Evolutionary conservation across 352 stramenopile genomes (phyloP).

Genomic region (Pythium monospermum): DNA sequence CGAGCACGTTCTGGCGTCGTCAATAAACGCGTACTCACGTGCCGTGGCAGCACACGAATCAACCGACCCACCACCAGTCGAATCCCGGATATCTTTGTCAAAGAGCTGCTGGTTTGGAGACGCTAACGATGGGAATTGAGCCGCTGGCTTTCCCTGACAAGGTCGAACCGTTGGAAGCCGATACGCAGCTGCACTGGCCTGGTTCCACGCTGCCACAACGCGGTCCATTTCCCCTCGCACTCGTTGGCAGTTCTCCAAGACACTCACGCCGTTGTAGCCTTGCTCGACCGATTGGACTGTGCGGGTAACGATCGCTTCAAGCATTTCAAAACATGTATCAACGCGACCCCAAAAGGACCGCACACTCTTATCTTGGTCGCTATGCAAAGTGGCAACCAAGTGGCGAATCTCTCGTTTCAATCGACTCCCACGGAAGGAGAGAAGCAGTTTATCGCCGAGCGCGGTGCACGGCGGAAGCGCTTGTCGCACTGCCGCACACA

Average conservation of each 20-base stretch:
- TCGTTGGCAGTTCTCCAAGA: background rate
- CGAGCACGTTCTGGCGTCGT: background rate
- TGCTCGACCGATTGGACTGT: background rate
- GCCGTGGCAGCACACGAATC: background rate
- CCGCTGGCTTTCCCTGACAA: background rate
- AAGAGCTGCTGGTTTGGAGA: slow-evolving; percentile 3
- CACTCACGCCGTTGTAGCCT: slow-evolving; percentile 1
- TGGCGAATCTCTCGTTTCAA: background rate
- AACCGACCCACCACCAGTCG: background rate
- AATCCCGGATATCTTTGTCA: background rate
- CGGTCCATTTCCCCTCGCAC: background rate
- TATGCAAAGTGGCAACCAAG: background rate
- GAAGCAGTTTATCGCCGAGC: slow-evolving; percentile 36
- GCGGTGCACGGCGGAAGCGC: slow-evolving; percentile 25
- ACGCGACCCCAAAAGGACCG: background rate
- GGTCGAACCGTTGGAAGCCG: too few species aligned
- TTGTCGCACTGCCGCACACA: slow-evolving; percentile 26
- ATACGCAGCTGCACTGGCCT: background rate
- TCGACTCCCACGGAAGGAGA: slow-evolving; percentile 21
- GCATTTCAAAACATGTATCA: slow-evolving; percentile 11
- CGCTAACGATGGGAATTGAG: background rate
- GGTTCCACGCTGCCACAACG: background rate
- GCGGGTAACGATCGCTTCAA: background rate
- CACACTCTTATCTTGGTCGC: background rate
- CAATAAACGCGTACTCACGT: background rate